Base-by-base conservation (phyloP, 2,329 filamentous ascomycete species). In the Fusarium sp. region DNA sequence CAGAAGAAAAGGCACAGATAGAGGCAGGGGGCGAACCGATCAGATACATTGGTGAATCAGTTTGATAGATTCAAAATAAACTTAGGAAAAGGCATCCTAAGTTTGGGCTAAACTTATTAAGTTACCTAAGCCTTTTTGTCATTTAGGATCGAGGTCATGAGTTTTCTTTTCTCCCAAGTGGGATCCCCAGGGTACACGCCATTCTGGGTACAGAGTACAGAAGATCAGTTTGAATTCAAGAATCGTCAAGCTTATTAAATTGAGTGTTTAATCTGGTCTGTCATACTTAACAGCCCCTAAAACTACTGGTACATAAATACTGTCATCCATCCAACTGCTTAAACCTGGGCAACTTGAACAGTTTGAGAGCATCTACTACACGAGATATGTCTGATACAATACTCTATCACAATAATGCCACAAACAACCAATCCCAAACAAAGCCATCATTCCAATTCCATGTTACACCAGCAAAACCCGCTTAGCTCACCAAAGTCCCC, bases 1-100 rank as follows among this genome's bases (percentile, higher is more conserved):
- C 31, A 7, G 57, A 70, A 67, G 62, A 44, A 68, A 58, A 54
- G 41, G 42, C 44, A 44, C 10, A 44, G 23, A 7, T 8, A 4
- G 41, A 44, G 16, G 41, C 23, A 25, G 23, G 42, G 10, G 23
- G 23, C 11, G 42, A 29, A 29, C 27, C 27, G 27, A 29, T 29
- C 27, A 29, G 27, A 29, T 29, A 29, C 7, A 29, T 7, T 8
- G 3, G 9, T 29, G 27, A 29, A 29, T 29, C 9, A 7, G 7
- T 8, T 29, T 29, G 27, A 29, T 29, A 8, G 27, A 29, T 29
- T 29, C 15, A 33, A 18, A 19, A 37, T 37, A 37, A 19, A 4
- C 4, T 37, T 7, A 10, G 14, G n/a, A 23, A 41, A 23, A 41
- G 5, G n/a, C 4, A 23, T 41, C 39, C 39, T 2, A 16, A 23